Evolutionary conservation across 176 grass and related monocot species (phyloP).

Genomic region (Poa annua): DNA sequence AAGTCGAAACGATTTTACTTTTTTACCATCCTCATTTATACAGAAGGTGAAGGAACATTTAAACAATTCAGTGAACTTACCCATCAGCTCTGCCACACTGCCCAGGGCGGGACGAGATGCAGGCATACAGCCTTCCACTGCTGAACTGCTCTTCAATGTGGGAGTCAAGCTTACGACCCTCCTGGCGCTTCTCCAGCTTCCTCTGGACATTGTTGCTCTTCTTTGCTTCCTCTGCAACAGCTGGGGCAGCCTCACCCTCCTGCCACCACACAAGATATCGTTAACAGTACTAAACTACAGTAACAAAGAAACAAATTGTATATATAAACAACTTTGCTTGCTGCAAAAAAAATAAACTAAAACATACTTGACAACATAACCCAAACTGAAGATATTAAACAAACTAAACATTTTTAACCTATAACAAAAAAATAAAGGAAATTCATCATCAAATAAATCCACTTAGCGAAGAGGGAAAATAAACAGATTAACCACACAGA

Average conservation of each 20-base stretch:
- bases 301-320: not conserved
- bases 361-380: not conserved
- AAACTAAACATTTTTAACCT: not conserved
- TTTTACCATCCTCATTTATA: not conserved
- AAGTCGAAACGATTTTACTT: not conserved
- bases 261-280: not conserved
- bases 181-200: conserved; percentile 79
- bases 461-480: not conserved
- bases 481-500: not conserved
- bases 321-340: not conserved
- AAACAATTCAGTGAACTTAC: conserved; percentile 19
- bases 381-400: not conserved
- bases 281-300: not conserved
- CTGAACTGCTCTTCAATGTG: conserved; percentile 95
- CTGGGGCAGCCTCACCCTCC: conserved; percentile 37
- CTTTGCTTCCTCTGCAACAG: conserved; percentile 62
- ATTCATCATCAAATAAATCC: not conserved
- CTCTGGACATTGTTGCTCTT: conserved; percentile 76
- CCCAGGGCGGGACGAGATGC: conserved; percentile 85
- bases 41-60: not conserved
- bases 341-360: not conserved
- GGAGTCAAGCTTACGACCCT: conserved; percentile 59
- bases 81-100: conserved; percentile 91
- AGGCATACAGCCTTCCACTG: conserved; percentile 73
- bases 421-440: not conserved